A percentile compares a stretch with the other conserved stretches of the same genome.
phyloP scores from a whole-genome alignment of 768 basidiomycete species.

The Coprinopsis cinerea region DNA sequence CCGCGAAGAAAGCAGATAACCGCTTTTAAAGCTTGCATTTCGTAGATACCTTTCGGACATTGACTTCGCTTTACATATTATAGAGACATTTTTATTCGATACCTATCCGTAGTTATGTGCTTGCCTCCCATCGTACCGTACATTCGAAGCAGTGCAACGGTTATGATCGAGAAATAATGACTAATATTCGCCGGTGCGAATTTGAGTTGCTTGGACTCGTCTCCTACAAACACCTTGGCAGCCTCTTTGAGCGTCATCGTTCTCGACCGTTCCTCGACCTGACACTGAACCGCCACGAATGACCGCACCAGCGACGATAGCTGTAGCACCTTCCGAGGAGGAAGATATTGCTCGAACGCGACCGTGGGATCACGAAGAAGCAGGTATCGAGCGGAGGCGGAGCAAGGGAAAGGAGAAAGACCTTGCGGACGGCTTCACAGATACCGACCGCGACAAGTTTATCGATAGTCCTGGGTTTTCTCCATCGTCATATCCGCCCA shows the following conservation, averaged over 20 bases:
- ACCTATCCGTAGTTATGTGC: too few species aligned
- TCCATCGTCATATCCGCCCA: slow-evolving; percentile 54
- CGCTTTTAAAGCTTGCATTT: slow-evolving; percentile 25
- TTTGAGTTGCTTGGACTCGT: not conserved
- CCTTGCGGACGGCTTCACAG: slow-evolving; percentile 19
- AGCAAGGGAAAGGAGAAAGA: slow-evolving; percentile 31
- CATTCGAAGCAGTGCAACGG: not conserved
- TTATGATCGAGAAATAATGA: not conserved
- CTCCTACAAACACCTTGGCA: not conserved
- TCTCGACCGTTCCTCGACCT: not conserved
- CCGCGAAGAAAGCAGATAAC: slow-evolving; percentile 26
- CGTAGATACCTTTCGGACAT: not conserved
- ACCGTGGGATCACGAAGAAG: slow-evolving; percentile 18
- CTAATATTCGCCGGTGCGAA: slow-evolving; percentile 1
- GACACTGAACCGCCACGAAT: not conserved
- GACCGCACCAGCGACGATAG: slow-evolving; percentile 4
- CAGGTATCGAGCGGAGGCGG: not conserved
- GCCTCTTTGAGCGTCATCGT: not conserved
- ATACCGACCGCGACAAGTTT: slow-evolving; percentile 22
- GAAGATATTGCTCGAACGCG: slow-evolving; percentile 34
- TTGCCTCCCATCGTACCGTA: too few species aligned
- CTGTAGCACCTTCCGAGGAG: slow-evolving; percentile 20
- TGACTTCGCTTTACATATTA: not conserved
- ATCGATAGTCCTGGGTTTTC: slow-evolving; percentile 17
- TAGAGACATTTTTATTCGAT: not conserved